Conservation (phyloP, 345 rosid genomes). For the Eucalyptus brandiana region DNA sequence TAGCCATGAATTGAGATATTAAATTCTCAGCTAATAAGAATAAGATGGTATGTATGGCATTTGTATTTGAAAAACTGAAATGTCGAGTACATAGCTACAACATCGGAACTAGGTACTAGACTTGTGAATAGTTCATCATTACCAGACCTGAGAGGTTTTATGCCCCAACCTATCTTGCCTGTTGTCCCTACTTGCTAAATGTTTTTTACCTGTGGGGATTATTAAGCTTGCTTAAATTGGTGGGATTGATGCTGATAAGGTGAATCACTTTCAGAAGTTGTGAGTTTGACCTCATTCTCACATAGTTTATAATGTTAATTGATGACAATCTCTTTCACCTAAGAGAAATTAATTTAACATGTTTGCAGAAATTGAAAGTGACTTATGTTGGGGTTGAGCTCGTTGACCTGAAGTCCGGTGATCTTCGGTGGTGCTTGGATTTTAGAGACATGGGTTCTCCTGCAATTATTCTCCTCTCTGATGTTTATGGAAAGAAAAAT, state of each 20-base stretch:
- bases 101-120: not conserved
- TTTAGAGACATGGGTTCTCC: constrained; percentile 97
- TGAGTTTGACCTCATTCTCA: not conserved
- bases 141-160: not conserved
- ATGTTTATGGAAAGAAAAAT: constrained; percentile 55
- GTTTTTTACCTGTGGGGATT: not conserved
- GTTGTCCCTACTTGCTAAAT: not conserved
- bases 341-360: not conserved
- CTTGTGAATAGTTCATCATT: not conserved
- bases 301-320: not conserved
- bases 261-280: not conserved
- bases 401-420: constrained; percentile 65
- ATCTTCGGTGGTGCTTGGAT: constrained; percentile 91
- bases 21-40: not conserved
- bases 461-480: constrained; percentile 61
- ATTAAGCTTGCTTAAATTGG: not conserved
- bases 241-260: not conserved
- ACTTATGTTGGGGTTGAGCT: constrained; percentile 88
- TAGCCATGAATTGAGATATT: not conserved
- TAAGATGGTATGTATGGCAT: not conserved
- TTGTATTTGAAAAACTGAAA: not conserved
- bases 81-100: not conserved
- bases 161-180: not conserved
- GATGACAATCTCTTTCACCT: not conserved
- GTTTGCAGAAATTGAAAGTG: constrained; percentile 72